phyloP scores from a whole-genome alignment of 1,284 basidiomycete genomes.

The Austroboletus novae-zelandiae region DNA sequence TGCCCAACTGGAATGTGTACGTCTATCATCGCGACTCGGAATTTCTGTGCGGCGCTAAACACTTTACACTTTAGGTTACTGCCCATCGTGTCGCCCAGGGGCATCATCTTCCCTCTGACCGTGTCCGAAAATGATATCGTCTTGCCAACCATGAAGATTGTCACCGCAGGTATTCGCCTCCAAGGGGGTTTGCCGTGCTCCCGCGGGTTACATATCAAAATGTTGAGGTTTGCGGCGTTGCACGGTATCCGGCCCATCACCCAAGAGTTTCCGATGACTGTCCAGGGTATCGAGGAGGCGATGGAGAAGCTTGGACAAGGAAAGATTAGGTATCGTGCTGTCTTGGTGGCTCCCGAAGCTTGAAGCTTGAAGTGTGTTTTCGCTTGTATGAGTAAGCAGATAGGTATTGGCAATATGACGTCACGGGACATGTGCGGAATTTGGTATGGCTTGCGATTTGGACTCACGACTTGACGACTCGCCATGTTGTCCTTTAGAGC shows the following conservation, averaged over 20 bases:
- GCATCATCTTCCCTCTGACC: constrained; percentile 23
- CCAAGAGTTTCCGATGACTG: constrained; percentile 29
- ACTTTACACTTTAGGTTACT: constrained; percentile 16
- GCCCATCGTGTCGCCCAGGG: constrained; percentile 21
- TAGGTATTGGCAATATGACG: constrained; percentile 8
- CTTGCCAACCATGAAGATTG: constrained; percentile 16
- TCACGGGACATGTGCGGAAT: constrained; percentile 5
- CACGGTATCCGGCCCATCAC: constrained; percentile 26
- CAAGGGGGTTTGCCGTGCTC: constrained; percentile 26
- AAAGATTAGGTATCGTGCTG: constrained; percentile 32
- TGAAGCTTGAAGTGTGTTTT: no score
- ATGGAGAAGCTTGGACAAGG: constrained; percentile 26
- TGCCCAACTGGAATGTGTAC: constrained; percentile 31
- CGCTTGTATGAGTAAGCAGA: no score
- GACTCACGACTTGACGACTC: not conserved
- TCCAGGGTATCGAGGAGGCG: constrained; percentile 31
- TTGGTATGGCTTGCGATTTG: no score
- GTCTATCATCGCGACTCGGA: no score
- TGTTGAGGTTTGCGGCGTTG: constrained; percentile 27
- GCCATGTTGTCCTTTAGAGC: constrained; percentile 15
- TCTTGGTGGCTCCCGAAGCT: constrained; percentile 19
- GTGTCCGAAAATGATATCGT: constrained; percentile 19
- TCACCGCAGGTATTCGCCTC: constrained; percentile 19
- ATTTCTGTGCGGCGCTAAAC: not conserved
- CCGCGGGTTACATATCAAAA: constrained; percentile 28